phyloP scores from a whole-genome alignment of 805 yeast genomes.

The Starmerella riodocensis region DNA sequence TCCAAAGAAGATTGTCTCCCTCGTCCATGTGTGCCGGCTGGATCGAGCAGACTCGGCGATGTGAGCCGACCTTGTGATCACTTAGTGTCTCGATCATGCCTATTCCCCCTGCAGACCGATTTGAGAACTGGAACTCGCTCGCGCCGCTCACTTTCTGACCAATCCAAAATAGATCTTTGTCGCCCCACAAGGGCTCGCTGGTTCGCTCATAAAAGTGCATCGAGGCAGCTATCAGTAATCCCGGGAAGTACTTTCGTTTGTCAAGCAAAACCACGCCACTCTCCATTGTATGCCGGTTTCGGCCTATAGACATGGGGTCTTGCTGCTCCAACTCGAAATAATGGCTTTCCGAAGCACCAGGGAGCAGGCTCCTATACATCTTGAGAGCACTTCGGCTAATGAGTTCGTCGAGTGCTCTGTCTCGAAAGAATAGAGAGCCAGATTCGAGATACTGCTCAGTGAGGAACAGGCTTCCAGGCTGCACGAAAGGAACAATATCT shows the following conservation, averaged over 20 bases:
- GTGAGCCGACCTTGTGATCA: not conserved
- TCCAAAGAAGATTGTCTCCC: slow-evolving; percentile 4
- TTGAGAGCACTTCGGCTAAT: not conserved
- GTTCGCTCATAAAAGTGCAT: slow-evolving; percentile 3
- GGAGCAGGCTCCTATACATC: not conserved
- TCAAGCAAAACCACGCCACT: slow-evolving; percentile 5
- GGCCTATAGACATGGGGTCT: not conserved
- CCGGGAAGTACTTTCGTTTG: slow-evolving; percentile 1
- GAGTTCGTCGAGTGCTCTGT: slow-evolving; percentile 1
- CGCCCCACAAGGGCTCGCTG: slow-evolving; percentile 2
- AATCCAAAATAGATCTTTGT: slow-evolving; percentile 12
- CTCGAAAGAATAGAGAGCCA: slow-evolving; percentile 4
- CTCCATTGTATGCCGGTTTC: slow-evolving; percentile 1
- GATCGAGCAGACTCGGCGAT: not conserved
- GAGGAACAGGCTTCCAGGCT: not conserved
- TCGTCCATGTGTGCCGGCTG: slow-evolving; percentile 7
- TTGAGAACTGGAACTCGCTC: not conserved
- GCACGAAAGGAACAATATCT: slow-evolving; percentile 3
- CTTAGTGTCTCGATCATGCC: not conserved
- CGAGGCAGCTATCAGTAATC: slow-evolving; percentile 1
- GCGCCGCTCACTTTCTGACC: slow-evolving; percentile 8
- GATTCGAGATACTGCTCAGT: not conserved
- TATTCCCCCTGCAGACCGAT: slow-evolving; percentile 1
- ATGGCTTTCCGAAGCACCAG: not conserved
- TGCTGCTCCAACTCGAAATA: not conserved